These are phyloP conservation scores for Pneumocystis jirovecii DNA, from an alignment of 1,139 yeast species.

Conservation along the genomic window DNA sequence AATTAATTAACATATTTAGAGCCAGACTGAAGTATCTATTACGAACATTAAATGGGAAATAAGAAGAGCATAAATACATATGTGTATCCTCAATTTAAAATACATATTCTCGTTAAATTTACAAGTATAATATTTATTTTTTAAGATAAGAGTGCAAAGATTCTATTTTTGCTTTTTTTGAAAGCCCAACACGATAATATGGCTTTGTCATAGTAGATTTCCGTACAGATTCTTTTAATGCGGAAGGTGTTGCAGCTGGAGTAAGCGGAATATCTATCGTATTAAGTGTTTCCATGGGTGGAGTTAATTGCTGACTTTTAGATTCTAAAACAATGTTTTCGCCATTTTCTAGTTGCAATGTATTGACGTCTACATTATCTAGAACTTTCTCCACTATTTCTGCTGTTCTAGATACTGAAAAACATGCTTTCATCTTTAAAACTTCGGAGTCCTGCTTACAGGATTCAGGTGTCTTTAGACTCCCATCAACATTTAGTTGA, in stretches of 20 bases:
- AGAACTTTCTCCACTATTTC: neutral
- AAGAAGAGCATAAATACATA: conserved; percentile 12
- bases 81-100: neutral
- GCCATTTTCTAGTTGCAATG: neutral
- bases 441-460: neutral
- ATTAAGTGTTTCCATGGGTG: neutral
- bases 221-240: neutral
- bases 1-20: neutral
- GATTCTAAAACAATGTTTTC: neutral
- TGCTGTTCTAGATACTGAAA: neutral
- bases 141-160: conserved; percentile 15
- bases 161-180: conserved; percentile 13
- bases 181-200: conserved; percentile 14
- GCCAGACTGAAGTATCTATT: conserved; percentile 54
- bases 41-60: conserved; percentile 55
- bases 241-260: neutral
- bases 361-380: neutral
- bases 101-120: neutral
- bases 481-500: neutral
- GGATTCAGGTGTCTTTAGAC: neutral
- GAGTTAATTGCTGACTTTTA: neutral
- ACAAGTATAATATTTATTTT: conserved; percentile 3
- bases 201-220: neutral
- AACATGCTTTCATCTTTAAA: neutral
- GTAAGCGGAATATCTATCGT: neutral